Percentiles rank a stretch among this genome's conserved stretches.
phyloP scores from a whole-genome alignment of 2,329 filamentous ascomycete species.

The Chaetomiaceae sp. region DNA sequence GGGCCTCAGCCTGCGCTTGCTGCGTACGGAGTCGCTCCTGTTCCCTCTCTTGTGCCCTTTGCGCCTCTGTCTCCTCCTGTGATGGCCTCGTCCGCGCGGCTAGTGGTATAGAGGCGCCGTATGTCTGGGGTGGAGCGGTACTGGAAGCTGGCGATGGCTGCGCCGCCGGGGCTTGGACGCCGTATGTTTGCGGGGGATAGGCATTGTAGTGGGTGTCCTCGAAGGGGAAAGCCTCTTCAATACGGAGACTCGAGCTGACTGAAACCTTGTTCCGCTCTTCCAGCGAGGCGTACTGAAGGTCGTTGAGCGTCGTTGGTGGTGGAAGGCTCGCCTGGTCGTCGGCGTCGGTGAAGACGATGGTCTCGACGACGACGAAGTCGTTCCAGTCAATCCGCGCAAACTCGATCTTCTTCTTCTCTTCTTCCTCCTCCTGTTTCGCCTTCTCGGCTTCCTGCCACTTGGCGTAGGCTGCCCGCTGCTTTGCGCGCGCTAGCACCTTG shows the following conservation, averaged over 20 bases:
- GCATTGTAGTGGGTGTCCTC: constrained; percentile 58
- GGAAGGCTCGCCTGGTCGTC: constrained; percentile 84
- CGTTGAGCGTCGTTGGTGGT: constrained; percentile 80
- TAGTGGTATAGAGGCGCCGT: constrained; percentile 29
- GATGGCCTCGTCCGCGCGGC: constrained; percentile 31
- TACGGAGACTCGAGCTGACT: constrained; percentile 71
- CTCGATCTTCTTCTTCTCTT: constrained; percentile 68
- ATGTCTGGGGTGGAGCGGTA: constrained; percentile 35
- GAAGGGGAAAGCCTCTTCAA: constrained; percentile 91
- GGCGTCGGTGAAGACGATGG: constrained; percentile 81
- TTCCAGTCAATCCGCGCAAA: constrained; percentile 95
- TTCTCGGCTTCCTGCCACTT: constrained; percentile 81
- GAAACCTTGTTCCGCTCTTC: constrained; percentile 93
- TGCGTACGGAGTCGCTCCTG: constrained; percentile 60
- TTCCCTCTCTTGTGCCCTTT: constrained; percentile 56
- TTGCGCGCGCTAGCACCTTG: constrained; percentile 71
- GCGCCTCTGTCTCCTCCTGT: constrained; percentile 57
- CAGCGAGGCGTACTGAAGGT: constrained; percentile 87
- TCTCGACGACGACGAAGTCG: constrained; percentile 93
- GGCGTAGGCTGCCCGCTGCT: constrained; percentile 79
- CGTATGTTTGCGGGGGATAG: constrained; percentile 40
- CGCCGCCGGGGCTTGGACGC: constrained; percentile 38
- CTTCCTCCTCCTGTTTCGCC: constrained; percentile 80
- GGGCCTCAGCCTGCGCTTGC: constrained; percentile 71
- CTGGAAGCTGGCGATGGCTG: constrained; percentile 28